phyloP scores from a whole-genome alignment of 768 basidiomycete genomes.

The Clitopilus hobsonii region DNA sequence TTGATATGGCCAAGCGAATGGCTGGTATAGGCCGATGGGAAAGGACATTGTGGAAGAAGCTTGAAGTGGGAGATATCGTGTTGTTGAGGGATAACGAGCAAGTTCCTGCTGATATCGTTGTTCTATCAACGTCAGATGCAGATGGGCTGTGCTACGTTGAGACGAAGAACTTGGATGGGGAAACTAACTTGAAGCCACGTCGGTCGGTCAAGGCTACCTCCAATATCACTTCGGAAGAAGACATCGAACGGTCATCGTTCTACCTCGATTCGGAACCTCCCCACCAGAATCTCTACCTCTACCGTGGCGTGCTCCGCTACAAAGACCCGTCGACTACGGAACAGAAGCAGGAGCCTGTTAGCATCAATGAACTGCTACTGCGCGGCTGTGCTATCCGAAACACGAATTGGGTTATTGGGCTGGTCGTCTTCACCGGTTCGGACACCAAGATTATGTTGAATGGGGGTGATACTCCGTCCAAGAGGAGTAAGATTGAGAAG shows the following conservation, averaged over 20 bases:
- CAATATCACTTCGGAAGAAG: constrained; percentile 77
- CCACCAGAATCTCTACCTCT: constrained; percentile 88
- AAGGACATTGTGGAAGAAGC: constrained; percentile 96
- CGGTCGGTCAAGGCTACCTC: constrained; percentile 73
- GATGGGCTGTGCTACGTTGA: constrained; percentile 94
- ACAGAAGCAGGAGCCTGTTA: constrained; percentile 61
- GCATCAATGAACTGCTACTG: constrained; percentile 90
- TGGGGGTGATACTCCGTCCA: constrained; percentile 91
- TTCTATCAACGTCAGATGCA: constrained; percentile 86
- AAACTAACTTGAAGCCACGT: constrained; percentile 93
- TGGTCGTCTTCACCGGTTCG: constrained; percentile 91
- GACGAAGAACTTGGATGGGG: constrained; percentile 97
- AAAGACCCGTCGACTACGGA: constrained; percentile 48
- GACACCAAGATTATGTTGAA: constrained; percentile 94
- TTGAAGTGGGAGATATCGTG: constrained; percentile 96
- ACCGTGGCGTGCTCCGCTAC: constrained; percentile 82
- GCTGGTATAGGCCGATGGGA: constrained; percentile 85
- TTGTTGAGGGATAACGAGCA: constrained; percentile 91
- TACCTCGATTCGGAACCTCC: constrained; percentile 91
- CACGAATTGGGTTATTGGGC: constrained; percentile 86
- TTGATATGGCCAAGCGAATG: constrained; percentile 72
- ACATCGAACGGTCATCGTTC: constrained; percentile 83
- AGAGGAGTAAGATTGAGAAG: constrained; percentile 94
- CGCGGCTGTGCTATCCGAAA: constrained; percentile 89
- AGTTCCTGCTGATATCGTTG: constrained; percentile 92